Conservation (phyloP, 352 stramenopile species). For the Peronosclerospora sorghi region DNA sequence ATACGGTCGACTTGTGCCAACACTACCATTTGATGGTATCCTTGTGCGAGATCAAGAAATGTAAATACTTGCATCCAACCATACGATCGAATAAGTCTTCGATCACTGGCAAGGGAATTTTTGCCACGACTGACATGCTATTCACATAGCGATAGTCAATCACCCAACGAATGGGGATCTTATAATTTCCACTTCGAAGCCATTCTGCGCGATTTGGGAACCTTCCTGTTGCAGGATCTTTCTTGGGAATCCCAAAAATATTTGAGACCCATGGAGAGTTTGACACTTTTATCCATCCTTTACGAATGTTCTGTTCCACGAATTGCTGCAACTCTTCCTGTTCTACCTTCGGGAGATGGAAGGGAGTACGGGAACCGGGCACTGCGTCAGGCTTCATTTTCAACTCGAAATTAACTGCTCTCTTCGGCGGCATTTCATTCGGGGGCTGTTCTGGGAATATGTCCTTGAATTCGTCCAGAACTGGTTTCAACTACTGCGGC, state of each 20-base stretch:
- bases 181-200: slow-evolving; percentile 5
- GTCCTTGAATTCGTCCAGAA: slow-evolving; percentile 1
- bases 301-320: slow-evolving; percentile 7
- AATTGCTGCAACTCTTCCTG: slow-evolving; percentile 6
- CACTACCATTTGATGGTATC: slow-evolving; percentile 3
- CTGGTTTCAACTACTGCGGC: no score
- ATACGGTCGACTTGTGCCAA: neutral
- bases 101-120: neutral
- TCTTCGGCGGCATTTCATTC: slow-evolving; percentile 4
- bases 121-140: neutral
- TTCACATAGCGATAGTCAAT: neutral
- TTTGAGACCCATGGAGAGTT: slow-evolving; percentile 17
- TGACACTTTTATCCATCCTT: slow-evolving; percentile 16
- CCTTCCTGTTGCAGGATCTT: slow-evolving; percentile 6
- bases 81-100: neutral
- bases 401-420: slow-evolving; percentile 9
- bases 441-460: slow-evolving; percentile 9
- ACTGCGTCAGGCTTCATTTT: slow-evolving; percentile 13
- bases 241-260: slow-evolving; percentile 15
- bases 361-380: slow-evolving; percentile 4
- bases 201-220: slow-evolving; percentile 6
- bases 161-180: slow-evolving; percentile 3
- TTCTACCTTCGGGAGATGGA: slow-evolving; percentile 5
- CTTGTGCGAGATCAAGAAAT: neutral
- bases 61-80: neutral